phyloP scores from a whole-genome alignment of 805 yeast genomes.

The Grigorovia humatica region DNA sequence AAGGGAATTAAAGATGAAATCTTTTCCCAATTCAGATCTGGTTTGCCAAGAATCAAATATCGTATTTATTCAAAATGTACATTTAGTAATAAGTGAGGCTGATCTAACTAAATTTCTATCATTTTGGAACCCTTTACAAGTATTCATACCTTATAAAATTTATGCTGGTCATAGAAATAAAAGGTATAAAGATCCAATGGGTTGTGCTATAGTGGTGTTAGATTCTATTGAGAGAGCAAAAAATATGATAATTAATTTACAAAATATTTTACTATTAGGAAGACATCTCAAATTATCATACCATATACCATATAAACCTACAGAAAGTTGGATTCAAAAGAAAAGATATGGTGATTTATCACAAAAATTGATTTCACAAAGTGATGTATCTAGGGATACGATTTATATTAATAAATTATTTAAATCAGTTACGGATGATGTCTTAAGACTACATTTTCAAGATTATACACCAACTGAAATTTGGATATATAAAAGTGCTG shows the following conservation, averaged over 20 bases:
- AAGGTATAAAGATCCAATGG: conserved; percentile 33
- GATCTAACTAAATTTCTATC: conserved; percentile 38
- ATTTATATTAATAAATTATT: conserved; percentile 36
- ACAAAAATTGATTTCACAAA: not conserved
- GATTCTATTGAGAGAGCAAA: conserved; percentile 52
- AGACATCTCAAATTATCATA: conserved; percentile 33
- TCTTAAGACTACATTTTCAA: conserved; percentile 35
- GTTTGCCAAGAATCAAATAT: conserved; percentile 19
- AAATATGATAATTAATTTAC: conserved; percentile 51
- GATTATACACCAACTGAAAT: conserved; percentile 39
- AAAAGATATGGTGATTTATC: not conserved
- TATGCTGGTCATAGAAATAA: conserved; percentile 35
- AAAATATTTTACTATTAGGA: conserved; percentile 46
- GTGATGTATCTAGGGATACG: conserved; percentile 33
- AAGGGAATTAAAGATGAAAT: not conserved
- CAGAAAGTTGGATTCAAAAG: conserved; percentile 2
- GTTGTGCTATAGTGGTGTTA: conserved; percentile 78
- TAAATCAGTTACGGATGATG: conserved; percentile 33
- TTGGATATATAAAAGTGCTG: conserved; percentile 32
- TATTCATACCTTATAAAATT: conserved; percentile 46
- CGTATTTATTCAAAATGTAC: conserved; percentile 46
- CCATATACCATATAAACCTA: conserved; percentile 35
- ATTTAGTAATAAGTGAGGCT: conserved; percentile 41
- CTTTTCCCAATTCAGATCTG: not conserved
- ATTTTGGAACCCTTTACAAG: conserved; percentile 34